Base-by-base conservation (phyloP, 495 filamentous ascomycete species). In the Parathielavia hyrcaniae region DNA sequence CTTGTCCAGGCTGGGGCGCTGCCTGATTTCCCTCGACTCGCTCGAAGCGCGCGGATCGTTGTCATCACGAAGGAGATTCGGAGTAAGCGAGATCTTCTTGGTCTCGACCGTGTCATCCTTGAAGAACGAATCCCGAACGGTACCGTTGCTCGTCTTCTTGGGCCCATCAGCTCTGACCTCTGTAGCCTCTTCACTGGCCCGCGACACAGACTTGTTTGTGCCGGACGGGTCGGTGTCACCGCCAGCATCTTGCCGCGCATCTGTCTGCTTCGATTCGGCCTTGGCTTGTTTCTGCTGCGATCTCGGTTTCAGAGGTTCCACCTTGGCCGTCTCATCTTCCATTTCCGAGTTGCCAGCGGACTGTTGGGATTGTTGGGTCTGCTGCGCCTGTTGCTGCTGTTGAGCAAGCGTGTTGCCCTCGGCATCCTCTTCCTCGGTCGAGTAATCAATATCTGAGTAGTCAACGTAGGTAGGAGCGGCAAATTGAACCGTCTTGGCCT, bases 81-180 rank as follows among this genome's bases (percentile, higher is more conserved):
- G 93, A 0, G 93, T 99, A 34, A 99, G 79, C 2, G 91, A 95
- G 60, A 99, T 96, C 76, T 99, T 99, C 71, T 92, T 88, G 1
- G 93, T 96, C 67, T 97, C 95, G 38, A 87, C 85, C 32, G 84
- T 88, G 62, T 98, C 93, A 60, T 97, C 93, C 71, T 91, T 95
- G 79, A 96, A 97, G 77, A 98, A 96, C 11, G 89, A 95, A 67
- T 97, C 91, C 56, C 91, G 81, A 20, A 95, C 77, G 43, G 86
- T 91, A 32, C 89, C 90, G 67, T 91, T 91, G 63, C 87, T 84
- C 34, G 90, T 89, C 63, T 85, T 85, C 71, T 77, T 83, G 35
- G 80, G 75, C 32, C 70, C 69, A 12, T 75, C 66, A 36, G 75
- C 32, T 54, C 73, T 83, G 16, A 70, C 74, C 60, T 88, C 86